These are phyloP conservation scores for Solanum lignicaule DNA, from an alignment of 257 asterid genomes.

Conservation along the genomic window DNA sequence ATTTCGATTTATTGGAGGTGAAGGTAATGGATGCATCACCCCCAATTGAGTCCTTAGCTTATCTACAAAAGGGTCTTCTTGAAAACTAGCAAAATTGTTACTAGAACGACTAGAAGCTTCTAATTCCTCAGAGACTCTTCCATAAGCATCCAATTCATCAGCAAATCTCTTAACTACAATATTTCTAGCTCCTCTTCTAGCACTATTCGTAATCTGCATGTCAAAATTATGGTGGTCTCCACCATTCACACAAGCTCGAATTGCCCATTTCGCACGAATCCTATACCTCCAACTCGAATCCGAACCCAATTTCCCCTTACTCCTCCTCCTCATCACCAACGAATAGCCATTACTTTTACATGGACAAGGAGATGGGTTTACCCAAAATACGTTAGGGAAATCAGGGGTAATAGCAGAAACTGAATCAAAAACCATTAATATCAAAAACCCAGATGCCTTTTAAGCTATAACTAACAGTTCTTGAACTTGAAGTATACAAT, in stretches of 20 bases:
- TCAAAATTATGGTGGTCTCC: conserved; percentile 28
- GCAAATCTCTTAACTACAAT: conserved; percentile 57
- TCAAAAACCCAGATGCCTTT: conserved; percentile 6
- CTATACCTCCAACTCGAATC: background rate
- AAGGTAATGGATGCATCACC: conserved; percentile 81
- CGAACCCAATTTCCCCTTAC: background rate
- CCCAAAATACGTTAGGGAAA: conserved; percentile 17
- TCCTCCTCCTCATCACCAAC: background rate
- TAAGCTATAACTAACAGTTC: background rate
- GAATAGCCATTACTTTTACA: background rate
- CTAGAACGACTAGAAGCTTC: conserved; percentile 2
- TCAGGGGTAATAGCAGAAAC: conserved; percentile 54
- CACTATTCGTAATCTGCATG: conserved; percentile 14
- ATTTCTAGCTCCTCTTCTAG: conserved; percentile 33
- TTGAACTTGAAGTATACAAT: background rate
- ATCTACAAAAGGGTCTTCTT: conserved; percentile 85
- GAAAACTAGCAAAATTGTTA: conserved; percentile 52
- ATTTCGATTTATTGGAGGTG: conserved; percentile 59
- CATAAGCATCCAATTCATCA: conserved; percentile 17
- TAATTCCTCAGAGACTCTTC: conserved; percentile 19
- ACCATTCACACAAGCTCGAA: conserved; percentile 39
- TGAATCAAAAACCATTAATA: background rate
- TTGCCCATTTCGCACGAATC: conserved; percentile 11
- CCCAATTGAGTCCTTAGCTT: conserved; percentile 90
- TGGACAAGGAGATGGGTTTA: conserved; percentile 18